Conservation (phyloP, 305 asterid genomes). For the Fraxinus baroniana region DNA sequence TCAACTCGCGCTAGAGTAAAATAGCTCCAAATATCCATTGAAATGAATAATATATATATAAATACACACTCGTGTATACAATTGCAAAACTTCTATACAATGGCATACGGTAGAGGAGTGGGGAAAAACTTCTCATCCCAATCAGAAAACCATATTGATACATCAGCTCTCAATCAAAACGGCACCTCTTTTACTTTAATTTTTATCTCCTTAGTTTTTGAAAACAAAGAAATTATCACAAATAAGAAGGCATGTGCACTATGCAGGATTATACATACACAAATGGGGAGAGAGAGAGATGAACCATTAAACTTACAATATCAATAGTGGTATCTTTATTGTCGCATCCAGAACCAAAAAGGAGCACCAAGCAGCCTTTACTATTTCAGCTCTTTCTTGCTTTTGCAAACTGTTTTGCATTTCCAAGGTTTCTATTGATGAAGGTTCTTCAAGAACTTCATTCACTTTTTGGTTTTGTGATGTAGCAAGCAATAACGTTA, state of each 20-base stretch:
- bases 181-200: not conserved
- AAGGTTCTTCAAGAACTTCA: constrained; percentile 45
- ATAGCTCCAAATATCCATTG: not conserved
- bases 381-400: constrained; percentile 39
- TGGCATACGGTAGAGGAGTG: not conserved
- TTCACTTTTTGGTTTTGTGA: constrained; percentile 40
- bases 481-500: constrained; percentile 57
- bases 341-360: constrained; percentile 66
- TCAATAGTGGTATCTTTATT: constrained; percentile 62
- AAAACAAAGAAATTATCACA: not conserved
- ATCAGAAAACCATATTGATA: not conserved
- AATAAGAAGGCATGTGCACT: not conserved
- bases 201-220: not conserved
- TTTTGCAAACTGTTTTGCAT: constrained; percentile 32
- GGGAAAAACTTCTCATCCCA: not conserved
- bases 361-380: constrained; percentile 54
- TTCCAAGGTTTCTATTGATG: constrained; percentile 43
- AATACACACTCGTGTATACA: too few relatives aligned
- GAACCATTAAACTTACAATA: constrained; percentile 53
- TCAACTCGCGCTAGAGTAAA: not conserved
- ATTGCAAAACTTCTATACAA: not conserved
- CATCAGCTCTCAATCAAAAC: not conserved
- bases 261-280: not conserved
- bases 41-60: not conserved
- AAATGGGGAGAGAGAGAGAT: not conserved